Conservation (phyloP, 2,329 filamentous ascomycete genomes). For the Elsinoe australis region DNA sequence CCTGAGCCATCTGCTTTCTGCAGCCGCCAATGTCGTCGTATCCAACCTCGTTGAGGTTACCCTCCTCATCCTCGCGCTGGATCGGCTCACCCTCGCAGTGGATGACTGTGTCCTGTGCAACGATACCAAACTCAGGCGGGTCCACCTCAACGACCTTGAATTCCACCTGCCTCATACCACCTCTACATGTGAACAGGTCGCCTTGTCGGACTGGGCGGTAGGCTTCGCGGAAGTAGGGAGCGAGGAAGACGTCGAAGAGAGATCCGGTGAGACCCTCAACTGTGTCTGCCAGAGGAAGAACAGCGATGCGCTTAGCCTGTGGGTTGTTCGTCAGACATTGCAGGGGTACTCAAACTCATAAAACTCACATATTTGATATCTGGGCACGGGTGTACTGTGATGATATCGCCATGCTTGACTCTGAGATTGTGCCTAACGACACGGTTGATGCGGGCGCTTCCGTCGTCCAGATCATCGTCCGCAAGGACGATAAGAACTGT, state of each 20-base stretch:
- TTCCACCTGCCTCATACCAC: slow-evolving; percentile 97
- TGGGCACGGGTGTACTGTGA: slow-evolving; percentile 94
- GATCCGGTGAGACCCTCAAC: slow-evolving; percentile 96
- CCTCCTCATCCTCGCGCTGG: slow-evolving; percentile 97
- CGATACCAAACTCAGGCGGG: slow-evolving; percentile 95
- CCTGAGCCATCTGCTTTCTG: slow-evolving; percentile 99
- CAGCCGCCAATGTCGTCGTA: slow-evolving; percentile 99
- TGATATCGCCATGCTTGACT: slow-evolving; percentile 96
- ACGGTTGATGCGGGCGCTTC: slow-evolving; percentile 93
- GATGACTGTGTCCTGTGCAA: slow-evolving; percentile 96
- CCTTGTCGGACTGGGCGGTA: slow-evolving; percentile 96
- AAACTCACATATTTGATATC: slow-evolving; percentile 97
- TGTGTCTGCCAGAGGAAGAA: slow-evolving; percentile 95
- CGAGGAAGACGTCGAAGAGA: slow-evolving; percentile 97
- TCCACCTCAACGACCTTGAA: slow-evolving; percentile 99
- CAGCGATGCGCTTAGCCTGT: slow-evolving; percentile 96
- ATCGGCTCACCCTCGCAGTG: slow-evolving; percentile 97
- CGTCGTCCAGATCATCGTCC: slow-evolving; percentile 96
- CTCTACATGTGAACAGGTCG: slow-evolving; percentile 93
- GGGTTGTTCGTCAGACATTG: slow-evolving; percentile 2
- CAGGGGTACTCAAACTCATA: slow-evolving; percentile 1
- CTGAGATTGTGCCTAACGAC: slow-evolving; percentile 97
- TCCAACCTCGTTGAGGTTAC: slow-evolving; percentile 96
- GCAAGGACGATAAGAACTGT: slow-evolving; percentile 95
- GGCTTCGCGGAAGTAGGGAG: slow-evolving; percentile 98